Percentiles rank a stretch among this genome's conserved stretches.
Evolutionary conservation across 495 filamentous ascomycete genomes (phyloP).

Genomic region (Melanomma pulvis-pyrius): DNA sequence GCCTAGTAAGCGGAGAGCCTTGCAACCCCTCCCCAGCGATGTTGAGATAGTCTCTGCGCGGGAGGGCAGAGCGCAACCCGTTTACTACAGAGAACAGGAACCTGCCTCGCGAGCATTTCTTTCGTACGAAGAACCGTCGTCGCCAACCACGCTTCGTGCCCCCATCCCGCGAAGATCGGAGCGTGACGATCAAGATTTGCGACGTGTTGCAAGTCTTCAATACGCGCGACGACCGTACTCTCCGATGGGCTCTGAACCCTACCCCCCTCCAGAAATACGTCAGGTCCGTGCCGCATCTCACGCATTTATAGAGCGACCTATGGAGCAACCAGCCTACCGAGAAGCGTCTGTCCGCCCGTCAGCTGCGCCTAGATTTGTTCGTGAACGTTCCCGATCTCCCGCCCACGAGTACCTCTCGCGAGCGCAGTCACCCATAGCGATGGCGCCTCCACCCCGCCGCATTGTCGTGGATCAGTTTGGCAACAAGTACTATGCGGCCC

Average conservation of each 20-base stretch:
- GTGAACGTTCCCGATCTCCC: conserved; percentile 62
- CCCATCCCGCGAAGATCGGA: conserved; percentile 49
- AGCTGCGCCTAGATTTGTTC: conserved; percentile 48
- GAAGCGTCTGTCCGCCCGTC: conserved; percentile 52
- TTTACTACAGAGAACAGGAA: conserved; percentile 38
- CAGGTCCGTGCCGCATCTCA: conserved; percentile 62
- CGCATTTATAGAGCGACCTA: conserved; percentile 57
- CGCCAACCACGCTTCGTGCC: conserved; percentile 47
- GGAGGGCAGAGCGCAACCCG: conserved; percentile 39
- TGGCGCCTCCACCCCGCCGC: conserved; percentile 40
- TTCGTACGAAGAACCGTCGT: conserved; percentile 45
- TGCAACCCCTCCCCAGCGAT: conserved; percentile 50
- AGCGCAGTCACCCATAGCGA: conserved; percentile 30
- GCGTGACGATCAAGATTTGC: conserved; percentile 60
- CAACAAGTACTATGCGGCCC: conserved; percentile 43
- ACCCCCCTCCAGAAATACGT: conserved; percentile 17
- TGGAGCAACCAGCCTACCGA: conserved; percentile 58
- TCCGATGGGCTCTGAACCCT: conserved; percentile 32
- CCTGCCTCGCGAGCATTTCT: conserved; percentile 23
- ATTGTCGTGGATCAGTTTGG: conserved; percentile 47
- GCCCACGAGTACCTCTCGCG: conserved; percentile 40
- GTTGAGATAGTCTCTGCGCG: conserved; percentile 55
- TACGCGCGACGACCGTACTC: conserved; percentile 50
- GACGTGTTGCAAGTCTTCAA: conserved; percentile 61
- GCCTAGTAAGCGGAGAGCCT: conserved; percentile 53